Conservation (phyloP, 352 stramenopile genomes). For the Globisporangium irregulare region DNA sequence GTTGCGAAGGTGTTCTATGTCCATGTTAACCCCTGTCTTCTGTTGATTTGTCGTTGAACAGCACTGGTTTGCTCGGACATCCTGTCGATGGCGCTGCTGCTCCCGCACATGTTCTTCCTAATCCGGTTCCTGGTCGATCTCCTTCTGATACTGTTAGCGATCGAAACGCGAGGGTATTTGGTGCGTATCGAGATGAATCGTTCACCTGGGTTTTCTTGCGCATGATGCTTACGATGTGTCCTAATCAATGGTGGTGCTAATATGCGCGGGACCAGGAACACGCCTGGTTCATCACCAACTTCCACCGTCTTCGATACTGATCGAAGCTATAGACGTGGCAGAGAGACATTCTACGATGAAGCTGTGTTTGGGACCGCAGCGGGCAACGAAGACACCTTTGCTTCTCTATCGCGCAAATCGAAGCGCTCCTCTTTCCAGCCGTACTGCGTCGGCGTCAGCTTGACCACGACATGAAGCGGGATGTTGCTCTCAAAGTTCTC, state of each 20-base stretch:
- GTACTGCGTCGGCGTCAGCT: slow-evolving; percentile 45
- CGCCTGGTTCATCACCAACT: slow-evolving; percentile 63
- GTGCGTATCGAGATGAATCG: slow-evolving; percentile 21
- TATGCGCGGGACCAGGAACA: slow-evolving; percentile 28
- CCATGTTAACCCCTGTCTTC: background rate
- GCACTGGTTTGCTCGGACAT: slow-evolving; percentile 31
- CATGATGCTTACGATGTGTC: background rate
- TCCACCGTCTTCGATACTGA: slow-evolving; percentile 50
- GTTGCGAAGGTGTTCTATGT: background rate
- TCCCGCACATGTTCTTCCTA: slow-evolving; percentile 61
- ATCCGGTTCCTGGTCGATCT: slow-evolving; percentile 55
- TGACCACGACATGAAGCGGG: slow-evolving; percentile 43
- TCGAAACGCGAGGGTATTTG: slow-evolving; percentile 43
- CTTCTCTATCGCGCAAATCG: slow-evolving; percentile 23
- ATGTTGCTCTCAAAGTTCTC: slow-evolving; percentile 35
- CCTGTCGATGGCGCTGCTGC: slow-evolving; percentile 38
- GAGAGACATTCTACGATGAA: background rate
- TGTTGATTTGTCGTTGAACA: slow-evolving; percentile 13
- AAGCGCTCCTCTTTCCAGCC: slow-evolving; percentile 48
- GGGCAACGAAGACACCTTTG: background rate
- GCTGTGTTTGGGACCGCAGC: background rate
- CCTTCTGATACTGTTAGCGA: slow-evolving; percentile 35
- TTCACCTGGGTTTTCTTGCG: background rate
- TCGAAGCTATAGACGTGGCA: background rate
- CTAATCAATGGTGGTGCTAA: background rate